Evolutionary conservation across 2,329 filamentous ascomycete species (phyloP).

Genomic region (Exserohilum turcica): DNA sequence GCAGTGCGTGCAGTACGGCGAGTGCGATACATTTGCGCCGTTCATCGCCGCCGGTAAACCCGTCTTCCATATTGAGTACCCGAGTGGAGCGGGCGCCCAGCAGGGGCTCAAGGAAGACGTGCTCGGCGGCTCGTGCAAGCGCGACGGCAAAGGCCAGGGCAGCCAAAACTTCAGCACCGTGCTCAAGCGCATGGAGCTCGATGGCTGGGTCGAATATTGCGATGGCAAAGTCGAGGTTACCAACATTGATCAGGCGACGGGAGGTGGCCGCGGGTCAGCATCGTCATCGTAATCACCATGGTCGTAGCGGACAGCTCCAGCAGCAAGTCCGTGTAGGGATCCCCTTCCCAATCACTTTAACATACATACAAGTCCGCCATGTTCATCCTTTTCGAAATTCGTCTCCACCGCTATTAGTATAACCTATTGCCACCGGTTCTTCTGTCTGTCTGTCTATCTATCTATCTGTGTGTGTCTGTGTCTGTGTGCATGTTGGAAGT

Average conservation of each 20-base stretch:
- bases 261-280: neutral
- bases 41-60: constrained; percentile 68
- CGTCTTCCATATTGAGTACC: constrained; percentile 76
- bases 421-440: no score
- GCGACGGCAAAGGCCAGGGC: constrained; percentile 42
- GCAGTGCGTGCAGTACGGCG: constrained; percentile 65
- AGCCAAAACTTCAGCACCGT: constrained; percentile 65
- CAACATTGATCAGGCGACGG: constrained; percentile 20
- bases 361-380: no score
- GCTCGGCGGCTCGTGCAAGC: constrained; percentile 51
- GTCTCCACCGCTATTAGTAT: no score
- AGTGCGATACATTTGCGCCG: constrained; percentile 63
- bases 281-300: no score
- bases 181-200: constrained; percentile 68
- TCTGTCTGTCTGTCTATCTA: no score
- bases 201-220: constrained; percentile 67
- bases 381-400: no score
- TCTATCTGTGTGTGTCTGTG: no score
- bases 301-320: no score
- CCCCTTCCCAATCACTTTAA: no score
- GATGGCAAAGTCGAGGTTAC: constrained; percentile 34
- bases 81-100: constrained; percentile 51
- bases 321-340: no score
- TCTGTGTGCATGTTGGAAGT: no score
- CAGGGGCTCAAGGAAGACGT: constrained; percentile 42